Conservation (phyloP, 2,329 filamentous ascomycete genomes). For the Beauveria asiatica region DNA sequence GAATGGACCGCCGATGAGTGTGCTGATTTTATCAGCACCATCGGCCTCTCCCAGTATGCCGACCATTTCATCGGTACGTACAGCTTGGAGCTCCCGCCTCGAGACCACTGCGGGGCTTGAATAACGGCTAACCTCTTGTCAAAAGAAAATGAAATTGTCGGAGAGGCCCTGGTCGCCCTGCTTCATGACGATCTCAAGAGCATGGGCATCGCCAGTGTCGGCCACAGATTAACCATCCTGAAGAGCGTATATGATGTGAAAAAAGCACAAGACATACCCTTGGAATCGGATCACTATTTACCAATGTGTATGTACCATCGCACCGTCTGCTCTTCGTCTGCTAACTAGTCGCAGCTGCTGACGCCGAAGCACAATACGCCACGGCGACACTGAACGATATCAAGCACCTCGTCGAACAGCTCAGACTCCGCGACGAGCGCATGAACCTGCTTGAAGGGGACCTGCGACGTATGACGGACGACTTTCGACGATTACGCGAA, state of each 20-base stretch:
- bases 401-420: conserved; percentile 78
- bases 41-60: conserved; percentile 76
- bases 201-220: conserved; percentile 87
- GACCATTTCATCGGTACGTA: conserved; percentile 72
- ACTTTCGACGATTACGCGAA: conserved; percentile 81
- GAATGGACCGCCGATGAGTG: conserved; percentile 83
- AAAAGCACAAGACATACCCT: conserved; percentile 80
- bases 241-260: conserved; percentile 97
- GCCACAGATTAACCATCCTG: conserved; percentile 87
- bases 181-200: conserved; percentile 91
- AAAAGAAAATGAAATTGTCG: conserved; percentile 86
- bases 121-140: not conserved
- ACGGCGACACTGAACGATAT: conserved; percentile 90
- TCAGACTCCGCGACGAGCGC: conserved; percentile 82
- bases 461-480: conserved; percentile 73
- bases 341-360: conserved; percentile 56
- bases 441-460: conserved; percentile 79
- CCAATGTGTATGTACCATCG: conserved; percentile 62
- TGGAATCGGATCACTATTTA: conserved; percentile 90
- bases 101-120: not conserved
- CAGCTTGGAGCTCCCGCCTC: not conserved
- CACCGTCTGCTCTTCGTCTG: not conserved
- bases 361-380: conserved; percentile 76
- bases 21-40: conserved; percentile 74
- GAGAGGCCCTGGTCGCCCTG: conserved; percentile 80